phyloP scores from a whole-genome alignment of 768 basidiomycete species.

The Boletus reticulatus region DNA sequence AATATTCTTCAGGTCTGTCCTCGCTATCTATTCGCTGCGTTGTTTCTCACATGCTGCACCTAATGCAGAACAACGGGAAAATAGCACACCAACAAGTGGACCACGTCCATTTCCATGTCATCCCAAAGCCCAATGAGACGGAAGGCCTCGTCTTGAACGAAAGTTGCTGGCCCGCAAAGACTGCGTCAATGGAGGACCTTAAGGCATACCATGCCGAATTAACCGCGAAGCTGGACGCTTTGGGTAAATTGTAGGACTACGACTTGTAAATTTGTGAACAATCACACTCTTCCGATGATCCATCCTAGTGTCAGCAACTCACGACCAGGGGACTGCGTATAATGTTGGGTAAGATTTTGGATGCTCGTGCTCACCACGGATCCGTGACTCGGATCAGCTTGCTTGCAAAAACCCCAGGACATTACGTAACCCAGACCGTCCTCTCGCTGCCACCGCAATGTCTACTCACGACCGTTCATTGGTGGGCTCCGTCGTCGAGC shows the following conservation, averaged over 20 bases:
- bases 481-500: conserved; percentile 48
- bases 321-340: too few species aligned
- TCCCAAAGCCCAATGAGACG: conserved; percentile 74
- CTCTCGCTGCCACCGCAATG: conserved; percentile 10
- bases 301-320: too few species aligned
- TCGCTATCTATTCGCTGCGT: not conserved
- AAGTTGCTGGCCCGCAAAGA: conserved; percentile 50
- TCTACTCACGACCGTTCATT: conserved; percentile 27
- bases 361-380: too few species aligned
- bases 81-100: conserved; percentile 70
- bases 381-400: too few species aligned
- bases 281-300: too few species aligned
- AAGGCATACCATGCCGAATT: conserved; percentile 21
- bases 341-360: too few species aligned
- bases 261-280: not conserved
- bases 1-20: conserved; percentile 70
- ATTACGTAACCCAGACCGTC: too few species aligned
- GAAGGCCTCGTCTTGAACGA: conserved; percentile 70
- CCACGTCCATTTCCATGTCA: conserved; percentile 93
- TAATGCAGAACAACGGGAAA: conserved; percentile 61
- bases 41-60: not conserved
- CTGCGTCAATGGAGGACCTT: conserved; percentile 19
- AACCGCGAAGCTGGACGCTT: conserved; percentile 12
- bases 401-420: too few species aligned
- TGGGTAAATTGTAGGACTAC: conserved; percentile 15